phyloP scores from a whole-genome alignment of 371 early-diverging fungal genomes.

The Astathelohania contejeani region DNA sequence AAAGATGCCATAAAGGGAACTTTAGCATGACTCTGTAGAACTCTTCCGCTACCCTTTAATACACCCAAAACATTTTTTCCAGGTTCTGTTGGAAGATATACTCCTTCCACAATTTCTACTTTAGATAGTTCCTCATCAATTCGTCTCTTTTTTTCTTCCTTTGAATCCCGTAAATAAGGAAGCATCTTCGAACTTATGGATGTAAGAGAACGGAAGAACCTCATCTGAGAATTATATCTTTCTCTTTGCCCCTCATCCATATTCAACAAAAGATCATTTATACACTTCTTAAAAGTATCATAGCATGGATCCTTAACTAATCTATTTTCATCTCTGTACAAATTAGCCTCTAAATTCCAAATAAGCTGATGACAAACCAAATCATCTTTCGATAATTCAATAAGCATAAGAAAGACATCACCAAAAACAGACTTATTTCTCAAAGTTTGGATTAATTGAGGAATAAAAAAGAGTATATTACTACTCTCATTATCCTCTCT shows the following conservation, averaged over 20 bases:
- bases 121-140: slow-evolving; percentile 86
- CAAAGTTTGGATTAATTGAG: slow-evolving; percentile 90
- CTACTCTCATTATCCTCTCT: too few species aligned
- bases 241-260: slow-evolving; percentile 3
- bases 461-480: slow-evolving; percentile 77
- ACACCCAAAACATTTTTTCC: slow-evolving; percentile 80
- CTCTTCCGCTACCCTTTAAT: slow-evolving; percentile 75
- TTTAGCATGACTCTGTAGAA: slow-evolving; percentile 91
- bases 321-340: too few species aligned
- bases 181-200: slow-evolving; percentile 84
- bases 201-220: slow-evolving; percentile 55
- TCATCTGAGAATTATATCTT: slow-evolving; percentile 7
- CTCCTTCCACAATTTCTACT: slow-evolving; percentile 79
- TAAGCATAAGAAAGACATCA: slow-evolving; percentile 13
- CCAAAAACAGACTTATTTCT: slow-evolving; percentile 59
- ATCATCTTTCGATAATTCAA: slow-evolving; percentile 8
- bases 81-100: slow-evolving; percentile 88
- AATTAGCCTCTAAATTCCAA: slow-evolving; percentile 99
- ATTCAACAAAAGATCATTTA: slow-evolving; percentile 7
- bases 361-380: slow-evolving; percentile 93
- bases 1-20: slow-evolving; percentile 96
- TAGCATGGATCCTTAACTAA: too few species aligned
- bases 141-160: slow-evolving; percentile 79
- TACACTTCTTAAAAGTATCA: too few species aligned
- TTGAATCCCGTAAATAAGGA: slow-evolving; percentile 63